Conservation (phyloP, 371 early-diverging fungal genomes). For the Rhizopus stolonifer region DNA sequence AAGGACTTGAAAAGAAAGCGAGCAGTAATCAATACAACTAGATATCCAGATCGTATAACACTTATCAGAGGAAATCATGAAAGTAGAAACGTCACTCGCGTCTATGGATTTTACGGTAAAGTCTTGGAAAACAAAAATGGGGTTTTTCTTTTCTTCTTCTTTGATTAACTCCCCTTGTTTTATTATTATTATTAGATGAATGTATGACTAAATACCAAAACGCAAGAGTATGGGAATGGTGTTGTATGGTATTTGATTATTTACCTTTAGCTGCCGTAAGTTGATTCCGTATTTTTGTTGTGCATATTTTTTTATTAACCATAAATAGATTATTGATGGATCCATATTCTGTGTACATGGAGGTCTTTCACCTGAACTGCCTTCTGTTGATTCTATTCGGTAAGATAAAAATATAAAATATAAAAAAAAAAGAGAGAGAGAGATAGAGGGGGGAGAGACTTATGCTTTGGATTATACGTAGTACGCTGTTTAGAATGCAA, state of each 20-base stretch:
- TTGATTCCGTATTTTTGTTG: not conserved
- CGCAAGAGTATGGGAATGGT: slow-evolving; percentile 98
- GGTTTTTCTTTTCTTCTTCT: too few relatives aligned
- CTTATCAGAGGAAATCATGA: slow-evolving; percentile 99
- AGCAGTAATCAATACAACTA: not conserved
- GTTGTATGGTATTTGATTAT: slow-evolving; percentile 98
- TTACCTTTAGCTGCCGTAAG: slow-evolving; percentile 94
- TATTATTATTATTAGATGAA: slow-evolving; percentile 29
- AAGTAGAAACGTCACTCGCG: slow-evolving; percentile 96
- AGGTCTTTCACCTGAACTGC: slow-evolving; percentile 96
- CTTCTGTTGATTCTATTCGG: slow-evolving; percentile 52
- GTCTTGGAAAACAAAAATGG: too few relatives aligned
- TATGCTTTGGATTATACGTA: slow-evolving; percentile 34
- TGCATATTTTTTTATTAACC: not conserved
- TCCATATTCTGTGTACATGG: slow-evolving; percentile 98
- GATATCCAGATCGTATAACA: slow-evolving; percentile 96
- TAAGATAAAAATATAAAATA: too few relatives aligned
- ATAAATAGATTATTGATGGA: slow-evolving; percentile 24
- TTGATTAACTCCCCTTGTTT: too few relatives aligned
- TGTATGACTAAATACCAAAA: slow-evolving; percentile 97
- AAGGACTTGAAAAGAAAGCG: too few relatives aligned
- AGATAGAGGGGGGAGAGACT: too few relatives aligned
- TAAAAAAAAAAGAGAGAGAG: too few relatives aligned
- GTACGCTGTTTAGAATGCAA: slow-evolving; percentile 51
- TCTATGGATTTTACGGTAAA: slow-evolving; percentile 98